phyloP scores from a whole-genome alignment of 371 early-diverging fungal genomes.

The Basidiobolus meristosporus region DNA sequence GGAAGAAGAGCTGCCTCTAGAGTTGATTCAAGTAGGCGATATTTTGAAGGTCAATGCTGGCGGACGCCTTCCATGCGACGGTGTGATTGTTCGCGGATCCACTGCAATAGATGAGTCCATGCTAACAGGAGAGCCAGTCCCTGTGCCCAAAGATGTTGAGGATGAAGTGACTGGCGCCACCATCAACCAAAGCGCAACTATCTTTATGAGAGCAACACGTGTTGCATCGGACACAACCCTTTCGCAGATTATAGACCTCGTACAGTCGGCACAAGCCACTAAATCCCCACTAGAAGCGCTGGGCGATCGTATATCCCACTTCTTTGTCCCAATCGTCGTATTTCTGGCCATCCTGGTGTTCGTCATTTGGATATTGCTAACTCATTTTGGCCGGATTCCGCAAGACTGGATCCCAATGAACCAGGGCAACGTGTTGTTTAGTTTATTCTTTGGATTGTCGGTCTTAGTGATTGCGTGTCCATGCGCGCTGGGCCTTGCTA shows the following conservation, averaged over 20 bases:
- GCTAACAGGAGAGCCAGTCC: conserved; percentile 69
- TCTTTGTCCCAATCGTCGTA: conserved; percentile 34
- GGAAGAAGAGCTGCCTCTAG: neutral
- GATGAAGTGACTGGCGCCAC: conserved; percentile 31
- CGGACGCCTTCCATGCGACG: conserved; percentile 48
- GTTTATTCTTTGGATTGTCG: conserved; percentile 44
- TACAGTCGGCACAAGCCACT: conserved; percentile 46
- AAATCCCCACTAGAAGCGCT: conserved; percentile 42
- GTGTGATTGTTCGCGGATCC: conserved; percentile 26
- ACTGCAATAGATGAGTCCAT: conserved; percentile 53
- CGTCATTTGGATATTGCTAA: conserved; percentile 26
- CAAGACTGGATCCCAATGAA: conserved; percentile 16
- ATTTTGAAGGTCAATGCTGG: conserved; percentile 38
- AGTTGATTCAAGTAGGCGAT: conserved; percentile 24
- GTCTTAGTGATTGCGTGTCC: conserved; percentile 57
- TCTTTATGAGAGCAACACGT: conserved; percentile 29
- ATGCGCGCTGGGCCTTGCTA: conserved; percentile 44
- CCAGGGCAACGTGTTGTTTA: conserved; percentile 36
- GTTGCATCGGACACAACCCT: conserved; percentile 37
- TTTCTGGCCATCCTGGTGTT: conserved; percentile 26
- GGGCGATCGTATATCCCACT: conserved; percentile 36
- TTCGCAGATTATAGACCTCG: conserved; percentile 37
- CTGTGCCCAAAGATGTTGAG: conserved; percentile 32
- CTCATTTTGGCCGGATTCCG: conserved; percentile 15
- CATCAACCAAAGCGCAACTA: conserved; percentile 25